phyloP scores from a whole-genome alignment of 768 basidiomycete genomes.

The Hericium rajendrae region DNA sequence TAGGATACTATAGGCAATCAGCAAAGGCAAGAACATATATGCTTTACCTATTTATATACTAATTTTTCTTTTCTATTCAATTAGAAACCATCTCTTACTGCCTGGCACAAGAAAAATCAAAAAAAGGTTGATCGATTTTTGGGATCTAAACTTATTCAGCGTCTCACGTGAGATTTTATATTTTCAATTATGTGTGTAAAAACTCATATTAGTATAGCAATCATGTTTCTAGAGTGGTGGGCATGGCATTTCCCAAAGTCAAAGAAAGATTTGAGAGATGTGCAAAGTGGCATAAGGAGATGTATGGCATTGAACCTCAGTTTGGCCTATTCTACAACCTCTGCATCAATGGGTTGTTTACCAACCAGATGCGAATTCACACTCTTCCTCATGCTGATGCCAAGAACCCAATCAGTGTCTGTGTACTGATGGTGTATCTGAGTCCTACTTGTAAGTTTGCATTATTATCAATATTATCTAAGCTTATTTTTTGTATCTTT shows the following conservation, averaged over 20 bases:
- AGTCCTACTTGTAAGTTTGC: neutral
- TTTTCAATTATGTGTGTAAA: neutral
- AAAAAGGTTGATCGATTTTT: neutral
- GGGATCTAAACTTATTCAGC: neutral
- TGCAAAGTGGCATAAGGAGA: neutral
- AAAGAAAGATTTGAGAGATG: neutral
- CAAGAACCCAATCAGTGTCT: neutral
- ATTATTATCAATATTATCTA: no score
- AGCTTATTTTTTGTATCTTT: neutral
- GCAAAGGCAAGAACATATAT: slow-evolving; percentile 17
- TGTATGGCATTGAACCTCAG: neutral
- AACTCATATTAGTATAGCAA: neutral
- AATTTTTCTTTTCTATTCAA: slow-evolving; percentile 7
- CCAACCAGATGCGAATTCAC: neutral
- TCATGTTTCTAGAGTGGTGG: neutral
- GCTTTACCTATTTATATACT: slow-evolving; percentile 31
- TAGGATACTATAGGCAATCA: neutral
- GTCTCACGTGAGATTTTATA: neutral
- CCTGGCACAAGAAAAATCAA: neutral
- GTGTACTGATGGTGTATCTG: neutral
- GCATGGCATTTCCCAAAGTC: neutral
- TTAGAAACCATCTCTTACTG: neutral
- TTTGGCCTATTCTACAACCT: slow-evolving; percentile 1
- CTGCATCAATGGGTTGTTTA: neutral
- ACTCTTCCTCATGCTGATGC: neutral